These are phyloP conservation scores for Clathrospora elynae DNA, from an alignment of 2,329 filamentous ascomycete species.

Conservation along the genomic window DNA sequence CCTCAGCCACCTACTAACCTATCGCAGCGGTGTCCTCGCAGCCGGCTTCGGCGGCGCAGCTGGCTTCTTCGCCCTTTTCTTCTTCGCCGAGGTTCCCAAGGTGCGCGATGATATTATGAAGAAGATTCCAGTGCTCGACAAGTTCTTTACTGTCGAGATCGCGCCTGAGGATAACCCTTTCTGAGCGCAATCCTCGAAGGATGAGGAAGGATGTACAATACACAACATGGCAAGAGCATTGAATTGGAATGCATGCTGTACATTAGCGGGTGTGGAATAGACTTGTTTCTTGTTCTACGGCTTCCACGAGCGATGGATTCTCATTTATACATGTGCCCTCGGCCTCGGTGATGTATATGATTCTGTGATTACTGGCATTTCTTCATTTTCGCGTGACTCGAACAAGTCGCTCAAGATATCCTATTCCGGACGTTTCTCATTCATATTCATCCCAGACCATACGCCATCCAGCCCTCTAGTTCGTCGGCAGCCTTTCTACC, in stretches of 20 bases:
- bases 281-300: constrained; percentile 34
- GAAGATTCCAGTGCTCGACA: constrained; percentile 63
- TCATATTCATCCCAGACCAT: constrained; percentile 7
- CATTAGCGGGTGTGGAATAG: constrained; percentile 41
- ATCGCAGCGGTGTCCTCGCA: constrained; percentile 50
- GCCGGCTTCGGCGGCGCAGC: constrained; percentile 62
- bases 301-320: no score
- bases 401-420: constrained; percentile 19
- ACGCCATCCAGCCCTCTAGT: constrained; percentile 39
- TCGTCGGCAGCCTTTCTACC: constrained; percentile 73
- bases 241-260: constrained; percentile 29
- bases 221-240: constrained; percentile 9
- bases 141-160: constrained; percentile 62
- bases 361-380: constrained; percentile 25
- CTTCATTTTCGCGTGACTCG: constrained; percentile 35
- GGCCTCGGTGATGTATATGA: no score
- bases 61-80: constrained; percentile 65
- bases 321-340: no score
- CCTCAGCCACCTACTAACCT: constrained; percentile 15
- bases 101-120: constrained; percentile 66
- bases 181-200: constrained; percentile 30
- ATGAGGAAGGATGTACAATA: constrained; percentile 23
- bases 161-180: constrained; percentile 69
- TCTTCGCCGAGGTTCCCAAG: constrained; percentile 67
- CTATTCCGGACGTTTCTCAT: background rate